phyloP scores from a whole-genome alignment of 306 rosid species.

The Quercus rubra region DNA sequence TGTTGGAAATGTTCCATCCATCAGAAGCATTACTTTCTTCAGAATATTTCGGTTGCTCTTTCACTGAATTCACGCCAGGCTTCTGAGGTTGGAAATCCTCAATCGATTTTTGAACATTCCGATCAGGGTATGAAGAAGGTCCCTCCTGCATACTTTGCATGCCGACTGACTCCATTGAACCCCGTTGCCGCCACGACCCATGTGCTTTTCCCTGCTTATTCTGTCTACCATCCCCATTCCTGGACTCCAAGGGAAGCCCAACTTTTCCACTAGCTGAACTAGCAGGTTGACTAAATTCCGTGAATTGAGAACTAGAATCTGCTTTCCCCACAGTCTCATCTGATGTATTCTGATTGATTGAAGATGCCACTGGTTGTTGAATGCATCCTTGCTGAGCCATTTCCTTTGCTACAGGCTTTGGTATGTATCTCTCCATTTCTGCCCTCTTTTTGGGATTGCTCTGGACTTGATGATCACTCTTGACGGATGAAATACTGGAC shows the following conservation, averaged over 20 bases:
- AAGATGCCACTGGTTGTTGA: conserved; percentile 39
- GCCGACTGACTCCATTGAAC: conserved; percentile 35
- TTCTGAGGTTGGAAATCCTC: conserved; percentile 40
- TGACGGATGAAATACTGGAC: conserved; percentile 38
- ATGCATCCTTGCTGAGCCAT: conserved; percentile 81
- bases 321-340: conserved; percentile 37
- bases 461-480: conserved; percentile 62
- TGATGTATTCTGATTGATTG: conserved; percentile 34
- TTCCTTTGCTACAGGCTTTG: conserved; percentile 97
- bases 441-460: conserved; percentile 72
- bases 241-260: conserved; percentile 49
- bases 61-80: conserved; percentile 32
- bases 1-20: conserved; percentile 39
- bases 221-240: conserved; percentile 53
- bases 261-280: conserved; percentile 36
- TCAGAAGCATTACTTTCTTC: conserved; percentile 49
- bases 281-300: conserved; percentile 33
- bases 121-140: conserved; percentile 33
- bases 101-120: conserved; percentile 33
- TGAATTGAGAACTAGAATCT: conserved; percentile 41
- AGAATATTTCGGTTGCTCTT: conserved; percentile 41
- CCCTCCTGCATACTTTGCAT: conserved; percentile 49
- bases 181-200: conserved; percentile 75
- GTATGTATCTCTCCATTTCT: conserved; percentile 89
- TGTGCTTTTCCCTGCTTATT: conserved; percentile 64